Evolutionary conservation across 345 rosid species (phyloP).

Genomic region (Lumnitzera littorea): DNA sequence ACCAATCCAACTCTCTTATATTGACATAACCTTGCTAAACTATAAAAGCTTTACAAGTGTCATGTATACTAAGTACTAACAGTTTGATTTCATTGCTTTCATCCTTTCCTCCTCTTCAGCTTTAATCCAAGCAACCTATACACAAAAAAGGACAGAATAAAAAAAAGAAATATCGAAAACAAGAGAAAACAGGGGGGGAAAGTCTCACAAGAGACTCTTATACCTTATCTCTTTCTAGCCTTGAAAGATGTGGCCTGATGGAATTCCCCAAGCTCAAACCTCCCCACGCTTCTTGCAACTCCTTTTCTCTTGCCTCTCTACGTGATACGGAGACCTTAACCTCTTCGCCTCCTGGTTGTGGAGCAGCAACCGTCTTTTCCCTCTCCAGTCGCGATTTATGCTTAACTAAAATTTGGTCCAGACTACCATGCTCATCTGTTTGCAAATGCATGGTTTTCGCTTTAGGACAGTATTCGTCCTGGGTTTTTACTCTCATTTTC

Average conservation of each 20-base stretch:
- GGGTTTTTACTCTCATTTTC: conserved; percentile 30
- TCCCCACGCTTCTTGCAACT: conserved; percentile 86
- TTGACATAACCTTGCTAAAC: too few species aligned
- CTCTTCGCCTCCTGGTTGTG: conserved; percentile 18
- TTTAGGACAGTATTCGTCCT: conserved; percentile 24
- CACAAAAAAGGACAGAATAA: not conserved
- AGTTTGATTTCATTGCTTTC: conserved; percentile 9
- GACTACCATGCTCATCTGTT: conserved; percentile 26
- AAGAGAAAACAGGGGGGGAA: not conserved
- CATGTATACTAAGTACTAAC: not conserved
- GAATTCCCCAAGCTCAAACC: conserved; percentile 81
- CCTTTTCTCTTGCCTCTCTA: conserved; percentile 65
- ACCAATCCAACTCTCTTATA: too few species aligned
- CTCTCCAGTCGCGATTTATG: conserved; percentile 54
- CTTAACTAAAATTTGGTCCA: conserved; percentile 47
- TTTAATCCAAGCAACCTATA: conserved; percentile 80
- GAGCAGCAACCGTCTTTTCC: conserved; percentile 39
- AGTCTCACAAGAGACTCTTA: conserved; percentile 6
- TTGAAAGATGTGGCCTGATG: conserved; percentile 57
- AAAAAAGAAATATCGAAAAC: not conserved
- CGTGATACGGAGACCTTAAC: conserved; percentile 30
- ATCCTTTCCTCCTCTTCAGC: conserved; percentile 82
- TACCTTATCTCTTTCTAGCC: conserved; percentile 83
- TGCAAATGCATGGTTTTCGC: conserved; percentile 24
- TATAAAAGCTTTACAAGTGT: too few species aligned